phyloP scores from a whole-genome alignment of 768 basidiomycete genomes.

The Amanita muscaria region DNA sequence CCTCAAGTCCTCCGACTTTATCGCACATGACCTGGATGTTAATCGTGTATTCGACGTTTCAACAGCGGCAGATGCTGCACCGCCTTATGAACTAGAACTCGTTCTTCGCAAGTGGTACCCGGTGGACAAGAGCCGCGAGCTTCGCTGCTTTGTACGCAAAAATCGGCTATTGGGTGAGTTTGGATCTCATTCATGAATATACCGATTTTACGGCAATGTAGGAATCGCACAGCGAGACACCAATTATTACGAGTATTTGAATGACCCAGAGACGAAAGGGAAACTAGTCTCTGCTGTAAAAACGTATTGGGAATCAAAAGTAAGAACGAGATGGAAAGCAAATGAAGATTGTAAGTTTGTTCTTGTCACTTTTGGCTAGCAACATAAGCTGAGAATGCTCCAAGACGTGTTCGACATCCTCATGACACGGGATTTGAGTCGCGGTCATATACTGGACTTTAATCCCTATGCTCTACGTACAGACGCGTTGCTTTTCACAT shows the following conservation, averaged over 20 bases:
- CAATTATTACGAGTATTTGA: constrained; percentile 84
- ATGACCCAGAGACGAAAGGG: constrained; percentile 43
- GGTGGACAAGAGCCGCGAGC: constrained; percentile 74
- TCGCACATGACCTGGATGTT: constrained; percentile 64
- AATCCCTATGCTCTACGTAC: constrained; percentile 82
- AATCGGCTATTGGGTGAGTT: constrained; percentile 63
- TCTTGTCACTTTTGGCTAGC: neutral
- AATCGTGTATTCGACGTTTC: constrained; percentile 60
- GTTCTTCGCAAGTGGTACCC: constrained; percentile 88
- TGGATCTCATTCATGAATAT: neutral
- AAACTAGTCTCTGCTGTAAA: constrained; percentile 45
- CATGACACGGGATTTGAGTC: constrained; percentile 69
- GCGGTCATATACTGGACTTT: constrained; percentile 83
- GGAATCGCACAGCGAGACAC: constrained; percentile 83
- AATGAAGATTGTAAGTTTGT: constrained; percentile 54
- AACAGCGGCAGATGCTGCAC: neutral
- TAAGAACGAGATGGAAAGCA: constrained; percentile 50
- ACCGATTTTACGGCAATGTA: constrained; percentile 19
- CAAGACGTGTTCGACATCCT: constrained; percentile 83
- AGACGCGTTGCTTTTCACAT: constrained; percentile 82
- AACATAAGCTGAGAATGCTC: constrained; percentile 2
- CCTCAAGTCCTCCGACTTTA: constrained; percentile 88
- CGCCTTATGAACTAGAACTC: constrained; percentile 63
- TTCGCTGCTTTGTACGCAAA: constrained; percentile 84
- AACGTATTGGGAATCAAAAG: constrained; percentile 60